Evolutionary conservation across 257 asterid genomes (phyloP).

Genomic region (Penstemon barbatus): DNA sequence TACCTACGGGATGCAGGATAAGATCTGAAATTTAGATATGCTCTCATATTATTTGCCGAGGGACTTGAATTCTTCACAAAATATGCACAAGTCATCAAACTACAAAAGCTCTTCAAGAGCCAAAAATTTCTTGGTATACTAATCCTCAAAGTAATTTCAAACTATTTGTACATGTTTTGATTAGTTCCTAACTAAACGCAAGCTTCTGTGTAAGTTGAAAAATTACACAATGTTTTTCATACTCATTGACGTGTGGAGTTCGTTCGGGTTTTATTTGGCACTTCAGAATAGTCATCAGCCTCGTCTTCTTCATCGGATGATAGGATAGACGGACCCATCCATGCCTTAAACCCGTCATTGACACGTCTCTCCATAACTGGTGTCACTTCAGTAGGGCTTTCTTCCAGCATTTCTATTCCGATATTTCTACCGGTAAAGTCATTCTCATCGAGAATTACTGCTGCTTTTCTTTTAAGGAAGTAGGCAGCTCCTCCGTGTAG

Average conservation of each 20-base stretch:
- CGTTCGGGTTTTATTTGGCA: slow-evolving; percentile 36
- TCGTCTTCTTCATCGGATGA: slow-evolving; percentile 95
- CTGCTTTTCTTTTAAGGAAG: slow-evolving; percentile 65
- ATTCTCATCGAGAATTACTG: slow-evolving; percentile 60
- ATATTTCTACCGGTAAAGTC: slow-evolving; percentile 53
- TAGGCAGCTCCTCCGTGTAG: slow-evolving; percentile 63
- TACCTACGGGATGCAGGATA: no score
- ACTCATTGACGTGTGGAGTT: slow-evolving; percentile 61
- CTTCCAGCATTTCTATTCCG: slow-evolving; percentile 93
- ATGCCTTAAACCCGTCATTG: slow-evolving; percentile 81
- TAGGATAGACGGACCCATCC: slow-evolving; percentile 93
- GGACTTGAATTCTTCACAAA: background rate
- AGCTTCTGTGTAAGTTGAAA: background rate
- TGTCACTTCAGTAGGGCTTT: slow-evolving; percentile 62
- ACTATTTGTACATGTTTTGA: background rate
- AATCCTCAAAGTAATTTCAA: slow-evolving; percentile 19
- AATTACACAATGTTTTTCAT: slow-evolving; percentile 23
- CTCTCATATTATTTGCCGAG: no score
- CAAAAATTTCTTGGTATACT: slow-evolving; percentile 4
- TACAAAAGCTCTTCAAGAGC: slow-evolving; percentile 19
- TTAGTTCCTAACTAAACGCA: slow-evolving; percentile 16
- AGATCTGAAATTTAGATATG: no score
- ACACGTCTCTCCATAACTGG: slow-evolving; percentile 84
- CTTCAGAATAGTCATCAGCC: slow-evolving; percentile 70
- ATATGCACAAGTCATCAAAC: background rate